Evolutionary conservation across 345 rosid species (phyloP), one percentile per base, ranked within the genome.

Genomic region (Garcia nutans): DNA sequence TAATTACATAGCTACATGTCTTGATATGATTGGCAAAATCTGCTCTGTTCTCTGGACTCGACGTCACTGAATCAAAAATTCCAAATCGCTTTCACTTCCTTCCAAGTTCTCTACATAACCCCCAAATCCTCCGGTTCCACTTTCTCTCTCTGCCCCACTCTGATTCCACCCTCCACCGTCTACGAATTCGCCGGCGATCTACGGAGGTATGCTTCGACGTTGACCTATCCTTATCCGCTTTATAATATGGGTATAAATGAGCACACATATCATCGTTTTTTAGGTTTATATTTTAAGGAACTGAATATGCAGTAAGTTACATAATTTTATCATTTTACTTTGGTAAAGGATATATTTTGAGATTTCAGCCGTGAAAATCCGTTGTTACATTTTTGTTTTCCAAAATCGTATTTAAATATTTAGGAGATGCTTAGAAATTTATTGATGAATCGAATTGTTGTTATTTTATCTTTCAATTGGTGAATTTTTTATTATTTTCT

Each of bases 131-230:
- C 6, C 22, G 41, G 13, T 47, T 47, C 50, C 13, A 8, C 12
- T 2, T 9, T 44, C 0, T 26, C 12, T 23, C 15, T 0, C 24
- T 16, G 5, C 5, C 31, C 16, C 8, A 22, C 37, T 28, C 57
- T 7, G 11, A 65, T 17, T 16, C 7, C 2, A 12, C 2, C 28
- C 33, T 8, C 57, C 22, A 31, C 71, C 42, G 42, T 23, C 64
- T 23, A 16, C 71, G 15, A 56, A 64, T 66, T 66, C 65, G 26
- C 65, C 58, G 71, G 77, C 57, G 57, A 55, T 66, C 77, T 56
- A 16, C 56, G 33, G 9, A 28, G 67, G 78, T 67, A 45, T 8
- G 77, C 64, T 24, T 26, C 17, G 0, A 24, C 22, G 13, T 28
- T 44, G 13, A 2, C 15, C 6, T 71, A 19, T 55, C 63, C 9